phyloP scores from a whole-genome alignment of 2,329 filamentous ascomycete species.

The Diplodia corticola region DNA sequence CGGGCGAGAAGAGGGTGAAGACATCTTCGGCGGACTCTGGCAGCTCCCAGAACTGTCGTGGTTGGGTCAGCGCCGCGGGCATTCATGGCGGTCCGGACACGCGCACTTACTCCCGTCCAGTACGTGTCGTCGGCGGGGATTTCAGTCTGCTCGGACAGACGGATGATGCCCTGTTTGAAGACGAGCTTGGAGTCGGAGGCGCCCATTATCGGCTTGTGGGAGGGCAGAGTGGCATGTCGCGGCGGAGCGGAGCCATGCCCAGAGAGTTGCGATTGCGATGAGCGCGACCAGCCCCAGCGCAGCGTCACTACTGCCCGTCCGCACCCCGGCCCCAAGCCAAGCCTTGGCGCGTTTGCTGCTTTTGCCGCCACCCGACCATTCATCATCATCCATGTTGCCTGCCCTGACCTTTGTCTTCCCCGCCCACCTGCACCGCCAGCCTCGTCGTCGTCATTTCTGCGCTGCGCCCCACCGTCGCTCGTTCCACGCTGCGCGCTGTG shows the following conservation, averaged over 20 bases:
- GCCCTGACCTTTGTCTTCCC: background rate
- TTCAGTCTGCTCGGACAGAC: conserved; percentile 84
- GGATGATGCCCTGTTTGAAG: conserved; percentile 98
- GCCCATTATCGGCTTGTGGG: conserved; percentile 66
- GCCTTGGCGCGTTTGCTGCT: conserved; percentile 2
- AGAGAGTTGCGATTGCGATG: conserved; percentile 16
- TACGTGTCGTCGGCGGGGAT: conserved; percentile 88
- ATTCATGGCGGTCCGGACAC: background rate
- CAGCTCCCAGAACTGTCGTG: conserved; percentile 85
- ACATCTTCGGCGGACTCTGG: conserved; percentile 95
- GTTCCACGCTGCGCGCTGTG: background rate
- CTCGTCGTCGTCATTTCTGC: background rate
- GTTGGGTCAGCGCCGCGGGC: conserved; percentile 14
- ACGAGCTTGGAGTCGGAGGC: conserved; percentile 98
- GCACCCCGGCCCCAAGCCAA: conserved; percentile 3
- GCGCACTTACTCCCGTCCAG: conserved; percentile 77
- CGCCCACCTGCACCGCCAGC: background rate
- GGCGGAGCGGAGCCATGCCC: conserved; percentile 10
- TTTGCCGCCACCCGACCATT: conserved; percentile 9
- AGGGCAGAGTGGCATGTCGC: conserved; percentile 19
- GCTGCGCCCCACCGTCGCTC: background rate
- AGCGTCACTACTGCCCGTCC: conserved; percentile 31
- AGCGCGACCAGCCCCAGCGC: conserved; percentile 3
- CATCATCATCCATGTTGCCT: background rate
- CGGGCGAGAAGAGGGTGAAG: conserved; percentile 90